These are phyloP conservation scores for Raffaelea ambrosiae DNA, from an alignment of 2,329 filamentous ascomycete genomes.

Conservation along the genomic window DNA sequence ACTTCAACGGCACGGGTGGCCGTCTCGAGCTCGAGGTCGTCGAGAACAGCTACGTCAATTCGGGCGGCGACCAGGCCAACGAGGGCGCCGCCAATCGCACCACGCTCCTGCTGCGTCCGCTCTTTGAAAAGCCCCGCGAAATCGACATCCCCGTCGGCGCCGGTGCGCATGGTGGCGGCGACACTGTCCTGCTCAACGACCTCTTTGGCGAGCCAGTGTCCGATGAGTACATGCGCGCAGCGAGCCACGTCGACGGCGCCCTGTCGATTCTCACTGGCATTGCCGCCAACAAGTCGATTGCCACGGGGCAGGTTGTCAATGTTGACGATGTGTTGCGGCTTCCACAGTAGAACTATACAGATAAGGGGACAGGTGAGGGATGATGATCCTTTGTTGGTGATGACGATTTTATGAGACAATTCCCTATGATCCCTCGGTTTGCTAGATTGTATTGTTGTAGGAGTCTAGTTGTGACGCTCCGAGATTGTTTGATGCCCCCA, in stretches of 20 bases:
- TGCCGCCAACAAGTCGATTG: slow-evolving; percentile 32
- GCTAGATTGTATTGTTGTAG: no score
- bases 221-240: slow-evolving; percentile 29
- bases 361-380: no score
- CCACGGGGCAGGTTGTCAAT: slow-evolving; percentile 14
- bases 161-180: slow-evolving; percentile 37
- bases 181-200: slow-evolving; percentile 34
- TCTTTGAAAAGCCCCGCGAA: slow-evolving; percentile 42
- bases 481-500: no score
- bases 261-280: slow-evolving; percentile 34
- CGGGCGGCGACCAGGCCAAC: slow-evolving; percentile 30
- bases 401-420: no score
- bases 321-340: slow-evolving; percentile 13
- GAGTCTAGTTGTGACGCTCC: no score
- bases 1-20: slow-evolving; percentile 35
- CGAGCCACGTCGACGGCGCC: slow-evolving; percentile 34
- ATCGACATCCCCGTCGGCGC: slow-evolving; percentile 28
- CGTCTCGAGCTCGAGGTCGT: slow-evolving; percentile 38
- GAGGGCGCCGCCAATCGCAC: slow-evolving; percentile 18
- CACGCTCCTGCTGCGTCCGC: slow-evolving; percentile 38
- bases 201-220: slow-evolving; percentile 28
- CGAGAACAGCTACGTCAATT: slow-evolving; percentile 32
- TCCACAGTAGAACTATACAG: no score
- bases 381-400: no score
- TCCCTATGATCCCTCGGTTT: no score